A percentile compares a stretch with the other conserved stretches of the same genome.
These are phyloP conservation scores for Vigna hirtella DNA, from an alignment of 306 rosid species.

Conservation along the genomic window DNA sequence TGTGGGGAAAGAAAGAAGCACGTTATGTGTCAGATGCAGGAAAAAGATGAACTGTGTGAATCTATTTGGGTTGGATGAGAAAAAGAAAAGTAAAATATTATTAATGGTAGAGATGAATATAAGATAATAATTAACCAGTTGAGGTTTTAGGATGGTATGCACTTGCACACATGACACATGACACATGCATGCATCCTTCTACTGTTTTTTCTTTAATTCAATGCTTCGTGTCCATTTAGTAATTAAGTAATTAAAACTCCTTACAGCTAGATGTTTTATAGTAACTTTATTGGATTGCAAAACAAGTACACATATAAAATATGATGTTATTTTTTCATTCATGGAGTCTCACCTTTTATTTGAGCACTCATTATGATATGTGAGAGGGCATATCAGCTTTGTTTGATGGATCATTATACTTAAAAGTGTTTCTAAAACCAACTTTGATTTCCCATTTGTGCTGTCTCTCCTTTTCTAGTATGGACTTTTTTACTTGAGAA, in stretches of 20 bases:
- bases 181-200: not conserved
- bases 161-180: not conserved
- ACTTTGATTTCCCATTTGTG: not conserved
- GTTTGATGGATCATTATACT: not conserved
- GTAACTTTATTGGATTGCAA: not conserved
- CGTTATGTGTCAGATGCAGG: no score
- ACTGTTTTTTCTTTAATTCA: not conserved
- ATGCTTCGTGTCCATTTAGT: not conserved
- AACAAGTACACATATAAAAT: not conserved
- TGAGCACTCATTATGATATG: constrained; percentile 53
- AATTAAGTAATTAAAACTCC: not conserved
- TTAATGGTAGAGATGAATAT: not conserved
- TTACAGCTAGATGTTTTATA: not conserved
- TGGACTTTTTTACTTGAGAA: no score
- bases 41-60: no score
- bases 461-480: not conserved
- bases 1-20: not conserved
- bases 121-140: not conserved
- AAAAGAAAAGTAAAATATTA: not conserved
- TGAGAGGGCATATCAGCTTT: constrained; percentile 40
- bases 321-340: constrained; percentile 6
- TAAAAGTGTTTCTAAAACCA: not conserved
- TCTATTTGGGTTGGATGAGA: no score
- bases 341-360: constrained; percentile 15
- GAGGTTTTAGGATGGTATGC: not conserved